Evolutionary conservation across 805 yeast species (phyloP).

Genomic region (Cyberlindnera euphorbiiphila): DNA sequence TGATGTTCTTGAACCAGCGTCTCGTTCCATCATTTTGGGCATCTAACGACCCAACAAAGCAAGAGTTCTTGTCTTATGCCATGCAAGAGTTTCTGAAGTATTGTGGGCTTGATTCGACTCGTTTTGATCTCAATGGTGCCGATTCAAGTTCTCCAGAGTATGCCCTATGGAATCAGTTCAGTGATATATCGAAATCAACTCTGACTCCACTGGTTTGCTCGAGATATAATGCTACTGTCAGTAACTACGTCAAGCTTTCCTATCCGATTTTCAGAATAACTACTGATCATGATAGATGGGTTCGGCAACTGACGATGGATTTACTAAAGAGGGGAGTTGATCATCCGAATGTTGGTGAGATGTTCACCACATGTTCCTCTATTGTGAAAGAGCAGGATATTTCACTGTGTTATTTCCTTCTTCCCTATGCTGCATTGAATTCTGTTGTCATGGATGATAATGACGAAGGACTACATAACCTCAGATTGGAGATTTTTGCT

Average conservation of each 20-base stretch:
- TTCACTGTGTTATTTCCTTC: conserved; percentile 60
- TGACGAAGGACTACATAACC: conserved; percentile 36
- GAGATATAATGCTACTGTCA: conserved; percentile 52
- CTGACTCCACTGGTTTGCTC: conserved; percentile 73
- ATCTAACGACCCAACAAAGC: conserved; percentile 80
- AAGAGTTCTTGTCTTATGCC: conserved; percentile 77
- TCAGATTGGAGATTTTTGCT: conserved; percentile 55
- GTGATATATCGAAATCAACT: conserved; percentile 65
- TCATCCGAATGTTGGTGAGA: conserved; percentile 30
- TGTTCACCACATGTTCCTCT: conserved; percentile 60
- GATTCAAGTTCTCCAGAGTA: conserved; percentile 28
- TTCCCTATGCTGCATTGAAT: conserved; percentile 74
- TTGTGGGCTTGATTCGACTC: conserved; percentile 43
- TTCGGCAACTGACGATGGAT: conserved; percentile 64
- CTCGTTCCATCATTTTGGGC: conserved; percentile 88
- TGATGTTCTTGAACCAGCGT: conserved; percentile 58
- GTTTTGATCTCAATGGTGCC: conserved; percentile 29
- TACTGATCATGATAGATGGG: conserved; percentile 66
- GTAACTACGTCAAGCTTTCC: conserved; percentile 38
- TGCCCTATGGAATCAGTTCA: conserved; percentile 57
- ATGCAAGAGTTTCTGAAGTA: conserved; percentile 81
- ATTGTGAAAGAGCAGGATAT: conserved; percentile 68
- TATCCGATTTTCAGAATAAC: conserved; percentile 65
- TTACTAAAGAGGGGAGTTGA: conserved; percentile 42
- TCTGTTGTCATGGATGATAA: conserved; percentile 48